Conservation (phyloP, 208 protist species). For the Wallacemonas sp. region DNA sequence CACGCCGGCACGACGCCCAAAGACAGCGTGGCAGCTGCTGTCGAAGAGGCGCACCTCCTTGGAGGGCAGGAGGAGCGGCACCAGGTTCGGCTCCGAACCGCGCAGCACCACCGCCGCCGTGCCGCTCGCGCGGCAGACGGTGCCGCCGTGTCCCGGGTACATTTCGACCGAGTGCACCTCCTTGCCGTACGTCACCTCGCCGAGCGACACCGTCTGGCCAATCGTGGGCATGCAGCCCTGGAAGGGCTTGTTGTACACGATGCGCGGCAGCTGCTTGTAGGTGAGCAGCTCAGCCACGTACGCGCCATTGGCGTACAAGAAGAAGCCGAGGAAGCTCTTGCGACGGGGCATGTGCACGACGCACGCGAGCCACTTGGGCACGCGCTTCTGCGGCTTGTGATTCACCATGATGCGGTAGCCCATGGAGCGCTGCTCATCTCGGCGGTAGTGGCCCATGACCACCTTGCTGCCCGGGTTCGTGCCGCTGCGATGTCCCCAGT, state of each 20-base stretch:
- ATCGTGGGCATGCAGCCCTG: constrained; percentile 87
- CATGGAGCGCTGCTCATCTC: constrained; percentile 77
- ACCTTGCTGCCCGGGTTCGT: constrained; percentile 89
- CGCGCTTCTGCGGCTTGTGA: constrained; percentile 89
- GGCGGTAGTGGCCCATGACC: constrained; percentile 81
- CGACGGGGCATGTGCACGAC: constrained; percentile 81
- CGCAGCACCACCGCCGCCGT: constrained; percentile 87
- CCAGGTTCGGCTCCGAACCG: constrained; percentile 85
- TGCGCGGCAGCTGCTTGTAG: constrained; percentile 92
- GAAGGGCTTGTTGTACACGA: constrained; percentile 89
- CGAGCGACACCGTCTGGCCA: constrained; percentile 86
- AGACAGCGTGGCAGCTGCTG: constrained; percentile 81
- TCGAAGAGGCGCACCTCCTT: constrained; percentile 93
- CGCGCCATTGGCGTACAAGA: constrained; percentile 91
- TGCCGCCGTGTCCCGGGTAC: constrained; percentile 89
- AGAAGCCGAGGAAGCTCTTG: constrained; percentile 88
- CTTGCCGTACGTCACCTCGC: constrained; percentile 91
- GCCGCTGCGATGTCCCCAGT: constrained; percentile 89
- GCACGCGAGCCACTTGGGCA: constrained; percentile 92
- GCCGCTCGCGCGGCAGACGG: constrained; percentile 82
- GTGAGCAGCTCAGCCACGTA: constrained; percentile 91
- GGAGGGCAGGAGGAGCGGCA: constrained; percentile 89
- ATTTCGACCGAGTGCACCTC: constrained; percentile 92
- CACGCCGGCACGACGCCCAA: constrained; percentile 85
- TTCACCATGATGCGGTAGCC: constrained; percentile 85